Evolutionary conservation across 495 filamentous ascomycete genomes (phyloP).

Genomic region (Trichocladium uniseriatum): DNA sequence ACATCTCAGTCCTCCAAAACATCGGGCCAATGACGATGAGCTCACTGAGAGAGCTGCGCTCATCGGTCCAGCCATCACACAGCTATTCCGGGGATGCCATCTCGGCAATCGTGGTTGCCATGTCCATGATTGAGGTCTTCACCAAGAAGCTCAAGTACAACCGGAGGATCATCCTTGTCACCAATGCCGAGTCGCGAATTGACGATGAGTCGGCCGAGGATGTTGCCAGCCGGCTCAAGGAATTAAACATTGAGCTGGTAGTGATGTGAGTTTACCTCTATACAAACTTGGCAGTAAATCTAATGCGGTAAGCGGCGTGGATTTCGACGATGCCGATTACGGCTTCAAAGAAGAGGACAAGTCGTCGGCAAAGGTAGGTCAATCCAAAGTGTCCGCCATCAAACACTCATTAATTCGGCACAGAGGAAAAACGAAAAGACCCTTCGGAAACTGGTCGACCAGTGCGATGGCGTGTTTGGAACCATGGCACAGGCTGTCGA

Average conservation of each 20-base stretch:
- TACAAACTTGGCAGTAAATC: not conserved
- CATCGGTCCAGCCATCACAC: constrained; percentile 54
- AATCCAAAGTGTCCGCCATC: not conserved
- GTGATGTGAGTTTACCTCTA: constrained; percentile 55
- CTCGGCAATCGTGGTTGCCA: constrained; percentile 74
- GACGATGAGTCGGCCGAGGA: constrained; percentile 56
- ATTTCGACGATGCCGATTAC: constrained; percentile 89
- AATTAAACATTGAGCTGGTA: constrained; percentile 64
- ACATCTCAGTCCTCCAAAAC: constrained; percentile 66
- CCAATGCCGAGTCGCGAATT: constrained; percentile 63
- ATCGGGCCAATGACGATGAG: constrained; percentile 66
- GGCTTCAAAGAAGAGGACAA: constrained; percentile 94
- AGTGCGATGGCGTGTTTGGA: constrained; percentile 58
- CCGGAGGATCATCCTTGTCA: constrained; percentile 73
- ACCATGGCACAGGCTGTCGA: constrained; percentile 78
- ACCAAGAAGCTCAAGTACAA: constrained; percentile 88
- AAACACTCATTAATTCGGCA: not conserved
- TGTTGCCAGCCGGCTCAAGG: constrained; percentile 62
- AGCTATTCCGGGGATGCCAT: constrained; percentile 61
- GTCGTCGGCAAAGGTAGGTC: constrained; percentile 49
- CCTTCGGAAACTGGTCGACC: constrained; percentile 52
- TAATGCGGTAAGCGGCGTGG: constrained; percentile 55
- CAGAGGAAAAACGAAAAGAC: constrained; percentile 52
- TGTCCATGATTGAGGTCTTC: constrained; percentile 71
- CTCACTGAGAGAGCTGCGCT: constrained; percentile 54